Evolutionary conservation across 345 rosid genomes (phyloP).

Genomic region (Trapa bicornis): DNA sequence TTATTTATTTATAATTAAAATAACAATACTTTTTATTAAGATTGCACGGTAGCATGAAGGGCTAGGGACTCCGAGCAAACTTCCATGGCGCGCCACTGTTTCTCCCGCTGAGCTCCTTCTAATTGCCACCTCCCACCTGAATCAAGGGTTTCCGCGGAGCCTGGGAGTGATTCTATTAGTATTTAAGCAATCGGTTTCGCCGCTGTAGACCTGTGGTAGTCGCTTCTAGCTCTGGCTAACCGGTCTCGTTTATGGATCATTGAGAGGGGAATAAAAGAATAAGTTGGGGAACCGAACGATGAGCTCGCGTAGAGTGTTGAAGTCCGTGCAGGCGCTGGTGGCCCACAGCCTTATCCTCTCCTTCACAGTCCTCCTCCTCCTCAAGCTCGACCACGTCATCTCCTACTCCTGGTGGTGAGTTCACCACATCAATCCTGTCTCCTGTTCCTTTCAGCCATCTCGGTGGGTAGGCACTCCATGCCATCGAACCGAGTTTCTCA

Average conservation of each 20-base stretch:
- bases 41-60: too few species aligned
- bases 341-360: constrained; percentile 61
- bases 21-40: too few species aligned
- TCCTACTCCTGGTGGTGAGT: constrained; percentile 80
- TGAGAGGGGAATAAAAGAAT: background rate
- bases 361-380: constrained; percentile 63
- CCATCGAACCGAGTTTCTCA: background rate
- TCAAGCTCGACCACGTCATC: constrained; percentile 52
- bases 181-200: background rate
- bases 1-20: too few species aligned
- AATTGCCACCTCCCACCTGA: too few species aligned
- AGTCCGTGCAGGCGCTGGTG: constrained; percentile 70
- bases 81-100: too few species aligned
- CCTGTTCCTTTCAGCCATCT: background rate
- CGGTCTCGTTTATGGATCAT: background rate
- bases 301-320: constrained; percentile 79
- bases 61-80: too few species aligned
- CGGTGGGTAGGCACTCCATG: background rate
- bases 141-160: too few species aligned
- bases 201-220: background rate
- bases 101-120: too few species aligned
- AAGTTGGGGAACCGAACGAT: constrained; percentile 22
- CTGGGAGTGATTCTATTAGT: constrained; percentile 2
- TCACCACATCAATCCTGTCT: background rate
- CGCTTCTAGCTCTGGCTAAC: background rate